Evolutionary conservation across 2,329 filamentous ascomycete species (phyloP).

Genomic region (Scedosporium boydii): DNA sequence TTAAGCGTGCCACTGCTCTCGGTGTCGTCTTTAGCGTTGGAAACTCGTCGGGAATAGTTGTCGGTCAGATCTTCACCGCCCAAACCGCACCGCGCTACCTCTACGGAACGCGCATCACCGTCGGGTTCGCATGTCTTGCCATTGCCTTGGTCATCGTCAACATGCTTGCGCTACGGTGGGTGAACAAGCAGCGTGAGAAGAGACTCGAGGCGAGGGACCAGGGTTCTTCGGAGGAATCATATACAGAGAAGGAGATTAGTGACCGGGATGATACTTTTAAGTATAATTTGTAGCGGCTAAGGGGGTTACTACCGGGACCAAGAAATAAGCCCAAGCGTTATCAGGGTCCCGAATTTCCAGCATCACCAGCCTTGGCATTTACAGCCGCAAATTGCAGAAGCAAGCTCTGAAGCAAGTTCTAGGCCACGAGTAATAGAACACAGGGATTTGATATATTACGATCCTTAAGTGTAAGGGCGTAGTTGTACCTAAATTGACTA

Average conservation of each 20-base stretch:
- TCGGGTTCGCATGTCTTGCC: conserved; percentile 17
- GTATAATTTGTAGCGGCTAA: too few relatives aligned
- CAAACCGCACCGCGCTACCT: conserved; percentile 19
- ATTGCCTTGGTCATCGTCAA: conserved; percentile 16
- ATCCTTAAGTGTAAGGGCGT: too few relatives aligned
- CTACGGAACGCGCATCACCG: conserved; percentile 18
- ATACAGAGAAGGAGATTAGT: conserved; percentile 14
- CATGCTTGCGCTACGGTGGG: conserved; percentile 17
- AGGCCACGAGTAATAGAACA: too few relatives aligned
- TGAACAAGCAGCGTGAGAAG: conserved; percentile 18
- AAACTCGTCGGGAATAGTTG: conserved; percentile 37
- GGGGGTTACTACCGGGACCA: too few relatives aligned
- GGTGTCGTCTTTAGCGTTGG: conserved; percentile 36
- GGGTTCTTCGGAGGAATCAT: conserved; percentile 12
- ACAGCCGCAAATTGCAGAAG: too few relatives aligned
- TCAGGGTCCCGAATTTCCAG: too few relatives aligned
- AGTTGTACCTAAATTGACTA: too few relatives aligned
- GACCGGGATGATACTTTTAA: conserved; percentile 18
- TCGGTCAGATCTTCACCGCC: conserved; percentile 32
- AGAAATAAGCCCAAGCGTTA: too few relatives aligned
- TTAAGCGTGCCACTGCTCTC: conserved; percentile 35
- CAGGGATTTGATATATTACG: too few relatives aligned
- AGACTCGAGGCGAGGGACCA: conserved; percentile 14
- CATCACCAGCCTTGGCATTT: too few relatives aligned
- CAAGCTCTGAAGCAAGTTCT: too few relatives aligned